Base-by-base conservation (phyloP, 2,329 filamentous ascomycete species). In the Microdochium bolleyi region DNA sequence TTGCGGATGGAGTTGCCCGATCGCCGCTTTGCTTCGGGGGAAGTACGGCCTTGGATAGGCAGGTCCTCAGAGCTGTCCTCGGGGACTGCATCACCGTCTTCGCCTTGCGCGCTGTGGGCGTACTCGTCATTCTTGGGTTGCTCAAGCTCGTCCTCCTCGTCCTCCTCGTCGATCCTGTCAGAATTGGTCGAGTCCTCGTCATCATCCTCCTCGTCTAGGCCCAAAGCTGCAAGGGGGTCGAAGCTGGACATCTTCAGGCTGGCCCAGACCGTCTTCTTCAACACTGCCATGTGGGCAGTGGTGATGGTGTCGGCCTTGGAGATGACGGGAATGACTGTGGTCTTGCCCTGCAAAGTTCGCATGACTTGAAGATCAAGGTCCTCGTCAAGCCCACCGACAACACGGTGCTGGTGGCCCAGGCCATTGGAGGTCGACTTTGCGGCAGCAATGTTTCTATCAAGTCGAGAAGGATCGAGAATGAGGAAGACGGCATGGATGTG, bases 221-320 rank as follows among this genome's bases (percentile, higher is more conserved):
- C 89, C 32, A 99, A 78, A 16, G 89, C 84, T 67, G 95, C 90
- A 24, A 99, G 75, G 2, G 92, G 92, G 63, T 99, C 92, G 52
- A 99, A 78, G 58, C 88, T 88, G 14, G 90, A 85, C 63, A 84
- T 84, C 72, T 94, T 92, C 57, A 99, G 77, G 61, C 88, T 92
- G 52, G 89, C 83, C 84, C 89, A 95, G 32, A 99, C 92, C 13
- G 87, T 85, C 71, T 87, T 90, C 76, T 96, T 96, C 59, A 99
- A 80, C 62, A 89, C 85, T 48, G 82, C 78, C 94, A 97, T 97
- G 71, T 99, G 94, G 51, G 88, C 87, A 0, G 88, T 85, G n/a
- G 94, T 97, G 61, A 97, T 88, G 14, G 92, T 96, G 67, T 99
- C 94, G 38, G 94, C 92, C 72, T 99, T 99, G 66, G 91, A 88